Conservation (phyloP, 1,139 yeast genomes). For the Candida neerlandica region DNA sequence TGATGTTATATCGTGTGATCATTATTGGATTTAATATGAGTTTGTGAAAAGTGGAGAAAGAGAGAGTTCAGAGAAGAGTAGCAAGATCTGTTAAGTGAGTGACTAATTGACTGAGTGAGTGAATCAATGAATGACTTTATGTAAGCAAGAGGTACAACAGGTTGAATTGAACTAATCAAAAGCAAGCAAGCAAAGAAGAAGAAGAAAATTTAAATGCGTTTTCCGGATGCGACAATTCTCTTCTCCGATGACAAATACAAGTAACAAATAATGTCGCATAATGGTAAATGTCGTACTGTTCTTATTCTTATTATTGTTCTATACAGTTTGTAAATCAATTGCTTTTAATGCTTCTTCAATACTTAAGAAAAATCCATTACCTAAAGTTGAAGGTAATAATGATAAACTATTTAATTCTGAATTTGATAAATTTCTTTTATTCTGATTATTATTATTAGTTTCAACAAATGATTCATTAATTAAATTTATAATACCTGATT, state of each 20-base stretch:
- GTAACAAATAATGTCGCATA: not conserved
- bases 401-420: conserved; percentile 5
- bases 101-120: too few relatives aligned
- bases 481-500: conserved; percentile 27
- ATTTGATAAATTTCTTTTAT: conserved; percentile 3
- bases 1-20: not conserved
- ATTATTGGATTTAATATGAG: conserved; percentile 1
- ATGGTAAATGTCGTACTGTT: not conserved
- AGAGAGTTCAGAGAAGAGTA: too few relatives aligned
- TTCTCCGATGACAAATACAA: too few relatives aligned
- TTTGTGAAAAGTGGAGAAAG: not conserved
- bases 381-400: conserved; percentile 25
- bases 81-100: too few relatives aligned
- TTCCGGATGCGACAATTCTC: too few relatives aligned
- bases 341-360: conserved; percentile 33
- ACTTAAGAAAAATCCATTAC: conserved; percentile 35
- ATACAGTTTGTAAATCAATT: conserved; percentile 14
- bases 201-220: not conserved
- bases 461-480: conserved; percentile 21
- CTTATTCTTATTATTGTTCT: not conserved
- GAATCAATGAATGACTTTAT: too few relatives aligned
- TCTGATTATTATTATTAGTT: conserved; percentile 15
- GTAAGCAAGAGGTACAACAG: too few relatives aligned
- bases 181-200: too few relatives aligned
- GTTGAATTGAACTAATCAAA: too few relatives aligned